Base-by-base conservation (phyloP, 2,329 filamentous ascomycete genomes). In the Neofusicoccum ribis region DNA sequence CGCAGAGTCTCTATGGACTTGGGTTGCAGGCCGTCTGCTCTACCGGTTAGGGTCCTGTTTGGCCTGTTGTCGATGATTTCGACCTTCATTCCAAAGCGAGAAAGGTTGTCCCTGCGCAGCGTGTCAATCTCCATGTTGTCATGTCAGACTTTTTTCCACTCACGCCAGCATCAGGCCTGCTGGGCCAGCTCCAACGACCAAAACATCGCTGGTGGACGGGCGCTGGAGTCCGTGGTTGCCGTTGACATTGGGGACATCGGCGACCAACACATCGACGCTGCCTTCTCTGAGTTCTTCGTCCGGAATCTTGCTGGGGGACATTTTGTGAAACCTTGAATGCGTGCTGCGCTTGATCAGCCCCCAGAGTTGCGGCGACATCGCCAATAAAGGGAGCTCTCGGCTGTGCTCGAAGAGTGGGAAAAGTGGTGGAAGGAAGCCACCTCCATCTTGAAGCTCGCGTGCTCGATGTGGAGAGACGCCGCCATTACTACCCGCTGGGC, bases 1-100 rank as follows among this genome's bases (percentile, higher is more conserved):
- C 86, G 85, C 70, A 92, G 85, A 0, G 90, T 92, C 79, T 92
- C 90, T 70, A 93, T 91, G 0, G 89, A 90, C 78, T 92, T 92
- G 50, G 90, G 90, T 72, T 92, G 90, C 61, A 92, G 80, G 46
- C 90, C 90, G 74, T 92, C 90, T 67, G 89, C 89, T 65, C 85
- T 81, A 47, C 89, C 89, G 8, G 88, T 88, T 5, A 86, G 82
- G 1, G 90, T 93, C 71, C 86, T 86, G 70, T 90, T 85, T 39
- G 85, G 80, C 68, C 89, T 81, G 72, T 92, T 88, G 77, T 92
- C 90, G 56, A 92, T 81, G 50, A 92, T 83, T 46, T 84, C 82
- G 3, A 86, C 83, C 64, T 86, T 86, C 70, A 91, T 86, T 14
- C 89, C 89, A 70, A 86, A 90, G 8, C 89, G 83, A 17, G 85